These are phyloP conservation scores for Coccinonectria pachysandricola DNA, from an alignment of 2,329 filamentous ascomycete species.

Conservation along the genomic window DNA sequence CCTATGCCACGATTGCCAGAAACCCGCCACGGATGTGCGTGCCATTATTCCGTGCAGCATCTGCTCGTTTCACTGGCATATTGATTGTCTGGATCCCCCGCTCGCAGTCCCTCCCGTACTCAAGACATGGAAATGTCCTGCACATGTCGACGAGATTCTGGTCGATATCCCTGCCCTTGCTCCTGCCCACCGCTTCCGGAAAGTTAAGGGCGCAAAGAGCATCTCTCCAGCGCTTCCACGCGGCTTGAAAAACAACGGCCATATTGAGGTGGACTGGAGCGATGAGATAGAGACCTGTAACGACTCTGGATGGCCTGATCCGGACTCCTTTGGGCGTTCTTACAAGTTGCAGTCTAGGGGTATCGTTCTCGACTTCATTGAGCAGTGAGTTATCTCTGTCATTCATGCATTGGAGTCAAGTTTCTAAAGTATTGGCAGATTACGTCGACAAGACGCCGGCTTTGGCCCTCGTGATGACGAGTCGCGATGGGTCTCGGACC, in stretches of 20 bases:
- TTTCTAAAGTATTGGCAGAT: constrained; percentile 17
- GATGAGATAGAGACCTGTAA: constrained; percentile 48
- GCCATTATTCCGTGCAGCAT: constrained; percentile 79
- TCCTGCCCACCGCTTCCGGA: constrained; percentile 52
- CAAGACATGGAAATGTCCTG: constrained; percentile 79
- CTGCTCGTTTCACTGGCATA: constrained; percentile 77
- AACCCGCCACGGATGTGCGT: constrained; percentile 47
- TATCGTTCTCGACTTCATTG: constrained; percentile 63
- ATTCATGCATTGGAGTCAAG: background rate
- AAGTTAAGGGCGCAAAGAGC: constrained; percentile 42
- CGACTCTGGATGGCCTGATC: constrained; percentile 45
- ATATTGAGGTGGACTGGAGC: constrained; percentile 56
- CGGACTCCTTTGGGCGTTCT: constrained; percentile 51
- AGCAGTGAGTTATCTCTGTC: constrained; percentile 35
- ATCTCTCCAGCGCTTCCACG: constrained; percentile 47
- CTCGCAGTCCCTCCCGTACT: constrained; percentile 66
- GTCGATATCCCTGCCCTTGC: constrained; percentile 46
- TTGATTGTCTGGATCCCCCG: constrained; percentile 84
- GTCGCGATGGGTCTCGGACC: constrained; percentile 20
- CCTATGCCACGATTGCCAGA: constrained; percentile 67
- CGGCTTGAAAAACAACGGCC: constrained; percentile 60
- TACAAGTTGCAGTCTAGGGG: constrained; percentile 55
- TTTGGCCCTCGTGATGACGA: constrained; percentile 24
- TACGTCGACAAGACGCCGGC: constrained; percentile 29
- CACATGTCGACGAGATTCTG: constrained; percentile 72